These are phyloP conservation scores for Penicillium italicum DNA, from an alignment of 2,329 filamentous ascomycete species.

Conservation along the genomic window DNA sequence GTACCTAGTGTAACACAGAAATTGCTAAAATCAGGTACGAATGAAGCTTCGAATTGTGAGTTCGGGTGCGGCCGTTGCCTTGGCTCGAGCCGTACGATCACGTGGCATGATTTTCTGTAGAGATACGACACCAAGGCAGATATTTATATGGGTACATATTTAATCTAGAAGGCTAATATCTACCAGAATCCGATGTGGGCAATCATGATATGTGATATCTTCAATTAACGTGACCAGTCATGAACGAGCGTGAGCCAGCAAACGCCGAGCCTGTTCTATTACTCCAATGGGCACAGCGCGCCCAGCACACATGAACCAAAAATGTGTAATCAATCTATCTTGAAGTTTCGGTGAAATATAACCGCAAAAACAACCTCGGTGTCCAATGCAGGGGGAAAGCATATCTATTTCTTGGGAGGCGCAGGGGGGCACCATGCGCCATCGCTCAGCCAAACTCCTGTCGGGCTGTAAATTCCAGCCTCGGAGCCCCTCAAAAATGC, in stretches of 20 bases:
- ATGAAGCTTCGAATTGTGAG: not conserved
- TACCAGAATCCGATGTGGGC: not conserved
- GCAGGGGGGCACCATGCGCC: constrained; percentile 35
- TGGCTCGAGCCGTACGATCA: not conserved
- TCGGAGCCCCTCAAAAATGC: constrained; percentile 44
- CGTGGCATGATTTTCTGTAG: not conserved
- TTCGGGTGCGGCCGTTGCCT: not conserved
- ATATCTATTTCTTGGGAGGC: constrained; percentile 24
- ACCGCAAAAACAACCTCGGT: not conserved
- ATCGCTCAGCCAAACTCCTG: constrained; percentile 41
- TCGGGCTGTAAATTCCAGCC: constrained; percentile 38
- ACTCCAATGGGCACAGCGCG: constrained; percentile 14
- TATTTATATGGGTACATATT: too few species aligned
- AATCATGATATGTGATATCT: constrained; percentile 6
- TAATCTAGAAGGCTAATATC: not conserved
- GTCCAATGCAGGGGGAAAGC: not conserved
- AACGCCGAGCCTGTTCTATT: constrained; percentile 3
- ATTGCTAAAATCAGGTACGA: not conserved
- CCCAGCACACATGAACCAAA: constrained; percentile 18
- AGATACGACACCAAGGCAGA: too few species aligned
- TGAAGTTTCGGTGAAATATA: not conserved
- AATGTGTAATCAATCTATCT: constrained; percentile 16
- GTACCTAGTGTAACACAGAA: not conserved
- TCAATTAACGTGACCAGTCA: constrained; percentile 9
- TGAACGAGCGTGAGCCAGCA: constrained; percentile 5